Conservation (phyloP, 139 green algal species). For the Tetraselmis striata region DNA sequence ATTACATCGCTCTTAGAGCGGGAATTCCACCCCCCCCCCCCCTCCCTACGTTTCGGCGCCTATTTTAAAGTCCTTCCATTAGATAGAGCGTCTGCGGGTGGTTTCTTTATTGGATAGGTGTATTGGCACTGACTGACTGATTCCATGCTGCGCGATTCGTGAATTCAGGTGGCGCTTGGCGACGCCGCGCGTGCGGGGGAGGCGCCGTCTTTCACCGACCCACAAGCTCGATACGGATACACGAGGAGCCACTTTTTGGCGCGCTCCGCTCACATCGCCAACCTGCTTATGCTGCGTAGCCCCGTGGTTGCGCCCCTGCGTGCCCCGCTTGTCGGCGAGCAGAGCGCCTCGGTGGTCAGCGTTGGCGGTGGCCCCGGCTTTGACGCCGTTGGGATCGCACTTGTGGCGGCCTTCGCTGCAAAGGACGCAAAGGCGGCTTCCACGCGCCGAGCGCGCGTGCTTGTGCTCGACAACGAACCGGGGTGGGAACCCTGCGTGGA, state of each 20-base stretch:
- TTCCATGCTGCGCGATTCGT: too few relatives aligned
- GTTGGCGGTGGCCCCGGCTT: not conserved
- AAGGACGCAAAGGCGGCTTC: too few relatives aligned
- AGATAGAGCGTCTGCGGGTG: too few relatives aligned
- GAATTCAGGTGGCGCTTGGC: not conserved
- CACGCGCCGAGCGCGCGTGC: not conserved
- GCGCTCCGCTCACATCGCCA: not conserved
- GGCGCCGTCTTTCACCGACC: not conserved
- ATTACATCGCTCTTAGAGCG: too few relatives aligned
- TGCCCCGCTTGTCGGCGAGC: not conserved
- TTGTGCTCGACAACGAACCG: slow-evolving; percentile 1
- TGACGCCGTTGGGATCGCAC: not conserved
- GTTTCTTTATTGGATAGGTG: too few relatives aligned
- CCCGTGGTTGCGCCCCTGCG: not conserved
- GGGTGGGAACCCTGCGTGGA: not conserved
- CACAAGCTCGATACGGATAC: not conserved
- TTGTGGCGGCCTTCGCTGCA: not conserved
- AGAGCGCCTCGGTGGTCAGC: not conserved
- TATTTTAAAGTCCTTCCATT: too few relatives aligned
- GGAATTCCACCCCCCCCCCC: too few relatives aligned
- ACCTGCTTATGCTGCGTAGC: not conserved
- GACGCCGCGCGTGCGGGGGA: not conserved
- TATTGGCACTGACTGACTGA: too few relatives aligned
- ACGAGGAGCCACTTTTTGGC: not conserved
- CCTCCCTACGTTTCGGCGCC: too few relatives aligned